Conservation (phyloP, 2,329 filamentous ascomycete species). For the Talaromyces sp. region DNA sequence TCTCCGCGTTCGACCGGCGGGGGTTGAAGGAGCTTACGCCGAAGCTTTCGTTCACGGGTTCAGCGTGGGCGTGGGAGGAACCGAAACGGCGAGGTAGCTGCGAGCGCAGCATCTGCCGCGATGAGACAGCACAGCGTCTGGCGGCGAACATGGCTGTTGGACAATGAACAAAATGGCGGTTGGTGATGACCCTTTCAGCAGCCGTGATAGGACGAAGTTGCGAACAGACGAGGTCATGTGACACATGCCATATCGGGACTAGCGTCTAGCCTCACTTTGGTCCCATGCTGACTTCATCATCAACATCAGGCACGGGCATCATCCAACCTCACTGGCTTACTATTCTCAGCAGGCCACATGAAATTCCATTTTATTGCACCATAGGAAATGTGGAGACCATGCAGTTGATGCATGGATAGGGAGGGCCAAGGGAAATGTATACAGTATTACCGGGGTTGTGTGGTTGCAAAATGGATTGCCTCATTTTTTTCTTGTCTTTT, state of each 20-base stretch:
- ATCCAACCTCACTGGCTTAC: not conserved
- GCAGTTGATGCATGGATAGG: not conserved
- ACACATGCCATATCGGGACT: constrained; percentile 14
- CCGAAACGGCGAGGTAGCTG: constrained; percentile 49
- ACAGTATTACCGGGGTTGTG: not conserved
- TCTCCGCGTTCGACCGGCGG: constrained; percentile 10
- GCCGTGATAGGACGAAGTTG: constrained; percentile 29
- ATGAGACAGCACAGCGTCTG: constrained; percentile 43
- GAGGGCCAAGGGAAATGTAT: not conserved
- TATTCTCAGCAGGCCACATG: constrained; percentile 1
- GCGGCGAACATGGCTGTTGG: constrained; percentile 44
- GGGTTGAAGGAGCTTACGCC: constrained; percentile 43
- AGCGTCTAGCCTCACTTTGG: constrained; percentile 9
- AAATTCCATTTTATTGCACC: not conserved
- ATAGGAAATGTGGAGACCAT: not conserved
- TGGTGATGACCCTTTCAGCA: constrained; percentile 33
- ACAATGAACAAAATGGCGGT: constrained; percentile 34
- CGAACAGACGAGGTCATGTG: constrained; percentile 25
- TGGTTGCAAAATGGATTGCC: constrained; percentile 10
- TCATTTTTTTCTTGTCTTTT: constrained; percentile 8
- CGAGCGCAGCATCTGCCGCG: constrained; percentile 42
- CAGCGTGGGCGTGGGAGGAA: constrained; percentile 45
- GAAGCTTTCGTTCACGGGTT: constrained; percentile 50
- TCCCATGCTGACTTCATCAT: not conserved
- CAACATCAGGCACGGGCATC: not conserved